These are phyloP conservation scores for Halenospora varia DNA, from an alignment of 495 filamentous ascomycete species.

Conservation along the genomic window DNA sequence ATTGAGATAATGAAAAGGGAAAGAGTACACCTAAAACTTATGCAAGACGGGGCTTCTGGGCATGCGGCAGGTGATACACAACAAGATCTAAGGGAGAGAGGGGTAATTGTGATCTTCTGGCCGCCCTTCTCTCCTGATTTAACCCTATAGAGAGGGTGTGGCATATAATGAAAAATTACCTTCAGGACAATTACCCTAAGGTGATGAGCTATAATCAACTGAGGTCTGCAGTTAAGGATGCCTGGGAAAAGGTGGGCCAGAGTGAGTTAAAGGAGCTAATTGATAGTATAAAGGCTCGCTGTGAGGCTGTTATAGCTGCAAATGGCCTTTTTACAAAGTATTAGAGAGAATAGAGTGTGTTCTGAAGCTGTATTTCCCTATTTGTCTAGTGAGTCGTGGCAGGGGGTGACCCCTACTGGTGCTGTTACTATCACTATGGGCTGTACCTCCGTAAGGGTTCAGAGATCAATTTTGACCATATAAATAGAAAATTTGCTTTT, in stretches of 20 bases:
- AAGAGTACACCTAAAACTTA: conserved; percentile 11
- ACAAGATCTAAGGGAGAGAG: not conserved
- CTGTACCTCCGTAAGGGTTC: too few species aligned
- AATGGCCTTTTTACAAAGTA: conserved; percentile 1
- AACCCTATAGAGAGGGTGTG: conserved; percentile 27
- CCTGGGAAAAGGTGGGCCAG: not conserved
- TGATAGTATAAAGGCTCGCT: not conserved
- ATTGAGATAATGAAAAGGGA: not conserved
- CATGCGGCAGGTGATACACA: conserved; percentile 12
- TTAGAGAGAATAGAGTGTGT: conserved; percentile 24
- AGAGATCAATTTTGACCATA: too few species aligned
- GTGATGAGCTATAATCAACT: not conserved
- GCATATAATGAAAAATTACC: conserved; percentile 28
- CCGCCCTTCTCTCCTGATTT: conserved; percentile 25
- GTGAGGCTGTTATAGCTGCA: not conserved
- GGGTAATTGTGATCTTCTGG: conserved; percentile 22
- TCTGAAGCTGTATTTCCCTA: too few species aligned
- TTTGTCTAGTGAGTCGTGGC: too few species aligned
- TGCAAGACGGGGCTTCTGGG: conserved; percentile 23
- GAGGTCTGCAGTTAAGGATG: not conserved
- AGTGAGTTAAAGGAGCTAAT: not conserved
- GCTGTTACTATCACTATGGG: too few species aligned
- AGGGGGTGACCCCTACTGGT: too few species aligned
- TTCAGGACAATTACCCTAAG: conserved; percentile 1
- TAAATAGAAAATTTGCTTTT: too few species aligned